Percentiles rank a stretch among this genome's conserved stretches.
Evolutionary conservation across 176 grass and related monocot species (phyloP).

Genomic region (Rhynchospora pubera): DNA sequence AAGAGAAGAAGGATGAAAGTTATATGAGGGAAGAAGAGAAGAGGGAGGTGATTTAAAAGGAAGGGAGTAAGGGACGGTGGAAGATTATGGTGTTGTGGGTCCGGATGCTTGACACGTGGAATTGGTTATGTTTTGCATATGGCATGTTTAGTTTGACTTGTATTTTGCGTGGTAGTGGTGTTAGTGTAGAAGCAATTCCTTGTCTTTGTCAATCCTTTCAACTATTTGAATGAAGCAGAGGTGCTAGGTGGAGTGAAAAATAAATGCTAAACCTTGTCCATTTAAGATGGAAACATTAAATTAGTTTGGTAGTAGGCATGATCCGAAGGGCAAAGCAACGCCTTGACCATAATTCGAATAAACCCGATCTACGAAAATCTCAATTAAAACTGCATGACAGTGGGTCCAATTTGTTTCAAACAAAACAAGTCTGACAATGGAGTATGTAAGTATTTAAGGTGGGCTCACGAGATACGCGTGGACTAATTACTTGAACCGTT

Average conservation of each 20-base stretch:
- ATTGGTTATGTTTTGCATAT: conserved; percentile 7
- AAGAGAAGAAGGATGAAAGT: neutral
- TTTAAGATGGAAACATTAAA: neutral
- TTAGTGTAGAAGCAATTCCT: neutral
- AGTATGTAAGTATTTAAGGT: neutral
- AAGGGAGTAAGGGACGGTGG: neutral
- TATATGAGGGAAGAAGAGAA: neutral
- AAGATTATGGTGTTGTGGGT: conserved; percentile 7
- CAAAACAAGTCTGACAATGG: too few relatives aligned
- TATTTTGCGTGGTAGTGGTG: neutral
- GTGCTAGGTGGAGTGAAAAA: neutral
- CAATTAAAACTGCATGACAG: neutral
- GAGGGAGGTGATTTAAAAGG: conserved; percentile 14
- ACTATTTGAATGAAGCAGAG: neutral
- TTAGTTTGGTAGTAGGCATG: conserved; percentile 11
- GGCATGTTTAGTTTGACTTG: neutral
- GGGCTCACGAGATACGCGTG: conserved; percentile 2
- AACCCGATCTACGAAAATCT: neutral
- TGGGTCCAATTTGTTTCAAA: neutral
- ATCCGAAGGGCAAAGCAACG: neutral
- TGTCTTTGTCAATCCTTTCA: too few relatives aligned
- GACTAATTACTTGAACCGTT: neutral
- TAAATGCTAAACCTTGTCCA: neutral
- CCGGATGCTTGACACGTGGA: conserved; percentile 26
- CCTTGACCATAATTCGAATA: neutral